Conservation (phyloP, 2,329 filamentous ascomycete genomes). For the Helminthosporium solani region DNA sequence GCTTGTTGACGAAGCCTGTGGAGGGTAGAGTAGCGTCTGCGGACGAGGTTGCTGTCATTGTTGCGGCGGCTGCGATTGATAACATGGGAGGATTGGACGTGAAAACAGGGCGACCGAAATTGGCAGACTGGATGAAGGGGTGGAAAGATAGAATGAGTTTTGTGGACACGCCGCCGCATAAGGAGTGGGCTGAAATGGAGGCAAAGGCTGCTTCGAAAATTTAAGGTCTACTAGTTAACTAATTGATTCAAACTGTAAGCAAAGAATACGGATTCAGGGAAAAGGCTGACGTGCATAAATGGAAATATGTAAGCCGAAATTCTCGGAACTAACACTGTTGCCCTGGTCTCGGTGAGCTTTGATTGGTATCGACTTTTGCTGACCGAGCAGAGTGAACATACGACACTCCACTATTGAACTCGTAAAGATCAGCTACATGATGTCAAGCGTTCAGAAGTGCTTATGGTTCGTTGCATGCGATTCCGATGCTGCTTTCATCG, state of each 20-base stretch:
- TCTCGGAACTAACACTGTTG: too few species aligned
- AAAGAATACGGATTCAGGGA: too few species aligned
- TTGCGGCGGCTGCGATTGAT: constrained; percentile 13
- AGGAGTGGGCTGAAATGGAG: constrained; percentile 17
- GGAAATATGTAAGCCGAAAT: too few species aligned
- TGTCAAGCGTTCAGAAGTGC: not conserved
- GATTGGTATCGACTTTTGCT: not conserved
- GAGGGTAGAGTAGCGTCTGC: constrained; percentile 9
- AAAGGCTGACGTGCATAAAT: too few species aligned
- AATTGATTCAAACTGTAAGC: too few species aligned
- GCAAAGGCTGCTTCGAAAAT: not conserved
- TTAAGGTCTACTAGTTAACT: too few species aligned
- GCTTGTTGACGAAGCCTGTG: constrained; percentile 12
- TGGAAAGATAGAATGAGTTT: constrained; percentile 27
- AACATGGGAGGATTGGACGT: constrained; percentile 14
- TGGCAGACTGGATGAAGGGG: constrained; percentile 25
- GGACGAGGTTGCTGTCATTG: constrained; percentile 28
- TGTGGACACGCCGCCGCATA: constrained; percentile 15
- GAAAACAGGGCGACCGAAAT: constrained; percentile 19
- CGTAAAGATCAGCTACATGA: not conserved
- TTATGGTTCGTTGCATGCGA: not conserved
- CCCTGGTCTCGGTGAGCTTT: too few species aligned
- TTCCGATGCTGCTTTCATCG: not conserved
- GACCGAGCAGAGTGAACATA: not conserved
- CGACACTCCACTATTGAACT: not conserved